Base-by-base conservation (phyloP, 2,329 filamentous ascomycete genomes). In the Huntiella decipiens region DNA sequence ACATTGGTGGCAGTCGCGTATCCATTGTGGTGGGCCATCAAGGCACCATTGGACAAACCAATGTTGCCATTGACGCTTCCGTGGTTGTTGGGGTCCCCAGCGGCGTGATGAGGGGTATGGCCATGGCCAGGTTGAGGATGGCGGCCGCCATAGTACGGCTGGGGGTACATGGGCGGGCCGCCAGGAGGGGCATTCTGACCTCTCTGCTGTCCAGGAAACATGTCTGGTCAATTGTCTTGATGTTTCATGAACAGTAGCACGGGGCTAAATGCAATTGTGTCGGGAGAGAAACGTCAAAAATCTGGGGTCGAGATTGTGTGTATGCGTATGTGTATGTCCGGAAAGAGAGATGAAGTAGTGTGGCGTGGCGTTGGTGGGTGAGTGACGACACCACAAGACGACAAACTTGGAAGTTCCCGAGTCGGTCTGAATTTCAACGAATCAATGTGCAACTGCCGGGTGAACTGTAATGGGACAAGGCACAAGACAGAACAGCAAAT, bases 81-180 rank as follows among this genome's bases (percentile, higher is more conserved):
- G 55, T 78, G 75, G 48, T 16, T 38, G 44, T 44, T 78, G 73
- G 53, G 71, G 66, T 55, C 77, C 73, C 36, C 76, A 60, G 50
- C 61, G 53, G 76, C 70, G 52, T 78, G 75, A 52, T 79, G 71
- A 54, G 82, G 78, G 6, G 73, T 64, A 50, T 79, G 73, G 48
- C 73, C 70, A 51, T 71, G 66, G 28, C 47, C 35, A 38, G 16
- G 40, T 53, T 70, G 71, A 22, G 65, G 64, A 32, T 43, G 40
- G 16, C 40, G 40, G 31, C 13, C 28, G n/a, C 19, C 31, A 16
- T 43, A 43, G 13, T 43, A 43, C 12, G 28, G 16, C 31, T 43
- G 40, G 7, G 40, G 40, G 31, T 34, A 43, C 40, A 43, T 43
- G 19, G 40, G 33, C 8, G 40, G 40, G 1, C 40, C 40, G 13